A percentile compares a stretch with the other conserved stretches of the same genome.
Evolutionary conservation across 2,329 filamentous ascomycete species (phyloP).

Genomic region (Grosmannia huntii): DNA sequence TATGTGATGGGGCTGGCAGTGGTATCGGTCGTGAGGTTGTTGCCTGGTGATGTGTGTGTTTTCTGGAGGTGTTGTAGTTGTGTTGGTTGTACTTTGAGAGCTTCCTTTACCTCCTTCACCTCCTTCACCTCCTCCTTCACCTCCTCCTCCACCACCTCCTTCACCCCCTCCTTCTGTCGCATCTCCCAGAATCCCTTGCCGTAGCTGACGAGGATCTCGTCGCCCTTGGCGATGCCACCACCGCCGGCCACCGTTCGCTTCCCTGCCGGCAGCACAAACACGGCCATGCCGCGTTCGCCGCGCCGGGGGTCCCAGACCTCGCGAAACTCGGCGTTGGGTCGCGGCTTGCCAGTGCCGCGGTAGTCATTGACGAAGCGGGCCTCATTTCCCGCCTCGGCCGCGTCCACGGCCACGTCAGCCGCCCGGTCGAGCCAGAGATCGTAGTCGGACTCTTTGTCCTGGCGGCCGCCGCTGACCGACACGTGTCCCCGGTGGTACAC

Average conservation of each 20-base stretch:
- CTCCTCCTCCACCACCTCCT: background rate
- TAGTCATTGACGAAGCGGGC: slow-evolving; percentile 57
- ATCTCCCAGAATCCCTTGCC: slow-evolving; percentile 54
- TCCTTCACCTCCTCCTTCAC: background rate
- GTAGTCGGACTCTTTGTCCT: slow-evolving; percentile 36
- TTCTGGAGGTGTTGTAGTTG: too few species aligned
- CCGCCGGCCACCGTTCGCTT: slow-evolving; percentile 17
- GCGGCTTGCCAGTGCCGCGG: slow-evolving; percentile 34
- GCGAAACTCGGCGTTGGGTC: slow-evolving; percentile 46
- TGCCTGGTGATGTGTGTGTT: too few species aligned
- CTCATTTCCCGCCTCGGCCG: slow-evolving; percentile 45
- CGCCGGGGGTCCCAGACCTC: slow-evolving; percentile 42
- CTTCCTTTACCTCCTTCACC: background rate
- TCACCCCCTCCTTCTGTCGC: slow-evolving; percentile 25
- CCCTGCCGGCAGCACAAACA: slow-evolving; percentile 39
- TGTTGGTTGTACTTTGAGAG: background rate
- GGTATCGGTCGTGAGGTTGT: background rate
- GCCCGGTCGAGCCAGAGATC: slow-evolving; percentile 51
- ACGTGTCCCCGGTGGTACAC: slow-evolving; percentile 33
- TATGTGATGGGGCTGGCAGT: background rate
- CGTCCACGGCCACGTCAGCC: slow-evolving; percentile 46
- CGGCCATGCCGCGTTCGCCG: slow-evolving; percentile 41
- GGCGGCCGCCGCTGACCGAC: slow-evolving; percentile 14
- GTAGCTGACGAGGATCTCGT: slow-evolving; percentile 54
- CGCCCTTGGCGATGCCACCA: slow-evolving; percentile 37